phyloP scores from a whole-genome alignment of 2,329 filamentous ascomycete species.

The Penicillium concentricum region DNA sequence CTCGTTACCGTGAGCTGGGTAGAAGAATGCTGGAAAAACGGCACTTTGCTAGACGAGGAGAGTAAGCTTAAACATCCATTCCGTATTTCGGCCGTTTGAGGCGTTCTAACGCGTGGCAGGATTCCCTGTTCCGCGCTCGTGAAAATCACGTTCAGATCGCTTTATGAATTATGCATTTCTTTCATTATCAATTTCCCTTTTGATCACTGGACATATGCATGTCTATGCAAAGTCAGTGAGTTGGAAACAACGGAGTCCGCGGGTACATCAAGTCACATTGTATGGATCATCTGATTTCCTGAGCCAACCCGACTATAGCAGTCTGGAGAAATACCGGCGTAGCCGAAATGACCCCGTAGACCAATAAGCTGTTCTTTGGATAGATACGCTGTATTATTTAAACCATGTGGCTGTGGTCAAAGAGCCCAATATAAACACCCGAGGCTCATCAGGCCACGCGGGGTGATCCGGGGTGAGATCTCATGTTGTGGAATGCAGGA shows the following conservation, averaged over 20 bases:
- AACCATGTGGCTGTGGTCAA: neutral
- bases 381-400: neutral
- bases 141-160: neutral
- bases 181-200: neutral
- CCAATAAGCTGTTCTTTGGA: neutral
- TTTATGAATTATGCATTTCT: neutral
- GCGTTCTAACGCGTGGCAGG: conserved; percentile 1
- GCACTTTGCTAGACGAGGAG: conserved; percentile 78
- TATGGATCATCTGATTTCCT: neutral
- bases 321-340: neutral
- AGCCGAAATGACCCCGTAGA: neutral
- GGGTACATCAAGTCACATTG: neutral
- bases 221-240: neutral
- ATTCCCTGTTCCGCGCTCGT: neutral
- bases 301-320: neutral
- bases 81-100: neutral
- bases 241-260: neutral
- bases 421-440: neutral
- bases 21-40: conserved; percentile 74
- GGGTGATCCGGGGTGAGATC: conserved; percentile 9
- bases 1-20: conserved; percentile 73
- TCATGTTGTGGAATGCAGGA: conserved; percentile 18
- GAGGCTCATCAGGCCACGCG: neutral
- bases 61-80: conserved; percentile 33
- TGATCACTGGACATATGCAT: too few relatives aligned